Conservation (phyloP, 768 basidiomycete genomes). For the Amanita jacksonii region DNA sequence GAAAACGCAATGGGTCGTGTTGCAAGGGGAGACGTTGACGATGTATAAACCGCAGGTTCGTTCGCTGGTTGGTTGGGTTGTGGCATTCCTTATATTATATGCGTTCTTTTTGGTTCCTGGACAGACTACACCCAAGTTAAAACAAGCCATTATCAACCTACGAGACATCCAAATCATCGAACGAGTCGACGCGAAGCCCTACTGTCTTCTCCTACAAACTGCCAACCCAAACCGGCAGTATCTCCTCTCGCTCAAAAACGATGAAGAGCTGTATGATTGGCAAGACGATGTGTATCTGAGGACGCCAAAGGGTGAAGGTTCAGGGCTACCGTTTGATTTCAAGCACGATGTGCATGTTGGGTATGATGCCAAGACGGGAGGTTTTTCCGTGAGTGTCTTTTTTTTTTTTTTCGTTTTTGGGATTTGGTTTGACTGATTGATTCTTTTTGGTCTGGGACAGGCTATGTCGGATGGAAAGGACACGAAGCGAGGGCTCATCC, state of each 20-base stretch:
- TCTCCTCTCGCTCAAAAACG: conserved; percentile 28
- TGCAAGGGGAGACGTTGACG: conserved; percentile 68
- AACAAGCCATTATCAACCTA: conserved; percentile 17
- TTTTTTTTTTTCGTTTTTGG: too few species aligned
- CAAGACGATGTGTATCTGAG: conserved; percentile 35
- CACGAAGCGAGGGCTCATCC: too few species aligned
- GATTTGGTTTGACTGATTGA: too few species aligned
- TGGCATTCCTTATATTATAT: neutral
- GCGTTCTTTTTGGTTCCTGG: neutral
- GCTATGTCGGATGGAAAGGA: too few species aligned
- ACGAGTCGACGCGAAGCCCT: conserved; percentile 27
- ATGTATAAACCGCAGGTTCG: conserved; percentile 91
- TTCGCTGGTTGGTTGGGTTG: neutral
- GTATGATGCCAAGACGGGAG: conserved; percentile 19
- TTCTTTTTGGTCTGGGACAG: too few species aligned
- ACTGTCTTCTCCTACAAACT: conserved; percentile 26
- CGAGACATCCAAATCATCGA: conserved; percentile 29
- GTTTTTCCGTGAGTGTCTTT: conserved; percentile 22
- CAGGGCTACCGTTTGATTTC: conserved; percentile 29
- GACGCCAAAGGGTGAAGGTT: conserved; percentile 26
- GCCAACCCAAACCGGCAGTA: conserved; percentile 22
- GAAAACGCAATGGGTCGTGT: conserved; percentile 80
- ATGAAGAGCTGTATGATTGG: conserved; percentile 35
- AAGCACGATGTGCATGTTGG: conserved; percentile 33
- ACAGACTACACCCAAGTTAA: neutral